Evolutionary conservation across 2,329 filamentous ascomycete genomes (phyloP), one percentile per base, ranked within the genome.

Genomic region (Scedosporium apiospermum): DNA sequence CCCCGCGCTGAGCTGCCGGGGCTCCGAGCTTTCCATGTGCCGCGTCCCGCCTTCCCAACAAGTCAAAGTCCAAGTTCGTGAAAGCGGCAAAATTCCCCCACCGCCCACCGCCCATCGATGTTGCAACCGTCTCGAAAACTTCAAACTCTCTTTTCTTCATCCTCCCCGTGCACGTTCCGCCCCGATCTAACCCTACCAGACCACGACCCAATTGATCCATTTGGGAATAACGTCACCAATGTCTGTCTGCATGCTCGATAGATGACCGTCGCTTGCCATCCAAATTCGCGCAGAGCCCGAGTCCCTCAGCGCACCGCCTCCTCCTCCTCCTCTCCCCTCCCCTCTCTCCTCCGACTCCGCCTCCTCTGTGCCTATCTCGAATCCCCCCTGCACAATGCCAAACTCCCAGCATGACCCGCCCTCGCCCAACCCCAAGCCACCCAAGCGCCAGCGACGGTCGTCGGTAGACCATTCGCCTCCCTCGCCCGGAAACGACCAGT

Each of bases 371-470:
- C 41, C 30, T 49, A 51, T 46, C 60, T 18, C 26, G 57, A 44
- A 27, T 23, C 34, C 46, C 58, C 55, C 30, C 30, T 30, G 18
- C 42, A 42, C 21, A 57, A 49, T 57, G 21, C 18, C 57, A 30
- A 53, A 14, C 53, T 46, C 41, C 16, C 38, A 69, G 64, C 67
- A 81, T 81, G 80, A 77, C 77, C 79, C 82, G 69, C 76, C 79
- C 64, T 80, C 81, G 64, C 78, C 80, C 67, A 75, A 73, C 67
- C 72, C 77, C 53, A 78, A 83, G 67, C 81, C 82, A 53, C 74
- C 77, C 68, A 87, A 87, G 74, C 83, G 85, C 67, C 77, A 79
- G 65, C 80, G 83, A 65, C 81, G 80, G 68, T 77, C 76, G 51
- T 83, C 83, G 21, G 79, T 81, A 60, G 75, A 77, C 38, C 77